Conservation (phyloP, 108 stramenopile species). For the Hondaea fermentalgiana region DNA sequence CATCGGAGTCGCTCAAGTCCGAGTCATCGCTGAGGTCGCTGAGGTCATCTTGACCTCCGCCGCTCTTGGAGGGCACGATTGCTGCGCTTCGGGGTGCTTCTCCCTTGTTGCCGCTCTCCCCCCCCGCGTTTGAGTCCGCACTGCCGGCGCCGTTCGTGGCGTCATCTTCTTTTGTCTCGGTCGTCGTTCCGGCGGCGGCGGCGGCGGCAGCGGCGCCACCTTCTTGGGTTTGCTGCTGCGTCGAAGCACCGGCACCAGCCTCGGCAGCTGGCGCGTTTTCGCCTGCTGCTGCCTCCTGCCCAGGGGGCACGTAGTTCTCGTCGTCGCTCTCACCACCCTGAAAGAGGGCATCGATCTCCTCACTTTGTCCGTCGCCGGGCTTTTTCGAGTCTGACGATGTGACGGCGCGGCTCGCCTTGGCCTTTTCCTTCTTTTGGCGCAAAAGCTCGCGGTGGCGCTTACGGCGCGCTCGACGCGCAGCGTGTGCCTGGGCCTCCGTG, state of each 20-base stretch:
- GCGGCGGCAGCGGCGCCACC: background rate
- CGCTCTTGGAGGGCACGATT: too few relatives aligned
- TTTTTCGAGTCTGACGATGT: background rate
- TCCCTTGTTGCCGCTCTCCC: too few relatives aligned
- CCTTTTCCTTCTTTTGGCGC: background rate
- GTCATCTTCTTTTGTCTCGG: background rate
- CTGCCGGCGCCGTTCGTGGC: background rate
- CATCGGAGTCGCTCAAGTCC: background rate
- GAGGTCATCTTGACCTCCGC: too few relatives aligned
- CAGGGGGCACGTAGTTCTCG: background rate
- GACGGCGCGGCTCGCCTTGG: background rate
- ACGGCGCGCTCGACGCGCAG: background rate
- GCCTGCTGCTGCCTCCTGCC: background rate
- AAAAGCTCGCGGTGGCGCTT: background rate
- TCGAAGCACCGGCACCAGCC: background rate
- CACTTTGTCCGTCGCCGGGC: background rate
- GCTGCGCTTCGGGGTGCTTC: too few relatives aligned
- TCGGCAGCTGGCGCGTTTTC: background rate
- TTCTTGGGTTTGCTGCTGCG: background rate
- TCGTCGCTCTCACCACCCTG: background rate
- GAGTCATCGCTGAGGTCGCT: background rate
- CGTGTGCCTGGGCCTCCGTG: background rate
- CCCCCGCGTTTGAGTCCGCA: too few relatives aligned
- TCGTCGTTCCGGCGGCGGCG: background rate
- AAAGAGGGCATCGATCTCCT: constrained; percentile 7